phyloP scores from a whole-genome alignment of 2,329 filamentous ascomycete species.

The Aschersonia sp. region DNA sequence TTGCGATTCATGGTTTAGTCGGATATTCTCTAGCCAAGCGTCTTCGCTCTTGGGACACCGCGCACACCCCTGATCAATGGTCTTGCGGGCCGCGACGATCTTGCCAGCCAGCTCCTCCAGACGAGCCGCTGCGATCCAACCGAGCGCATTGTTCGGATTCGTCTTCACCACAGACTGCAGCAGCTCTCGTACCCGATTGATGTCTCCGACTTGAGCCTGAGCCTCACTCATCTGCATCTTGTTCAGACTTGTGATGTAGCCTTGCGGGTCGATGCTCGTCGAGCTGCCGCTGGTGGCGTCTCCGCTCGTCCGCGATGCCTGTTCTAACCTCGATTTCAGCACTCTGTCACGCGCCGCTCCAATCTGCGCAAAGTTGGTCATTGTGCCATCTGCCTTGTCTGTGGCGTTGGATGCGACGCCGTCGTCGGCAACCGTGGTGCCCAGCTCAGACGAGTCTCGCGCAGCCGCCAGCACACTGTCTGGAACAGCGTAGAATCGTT shows the following conservation, averaged over 20 bases:
- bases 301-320: slow-evolving; percentile 58
- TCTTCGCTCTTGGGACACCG: slow-evolving; percentile 90
- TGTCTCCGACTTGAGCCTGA: slow-evolving; percentile 79
- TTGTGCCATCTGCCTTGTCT: slow-evolving; percentile 61
- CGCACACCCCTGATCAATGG: slow-evolving; percentile 78
- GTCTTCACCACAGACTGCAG: slow-evolving; percentile 96
- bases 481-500: slow-evolving; percentile 89
- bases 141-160: slow-evolving; percentile 85
- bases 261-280: slow-evolving; percentile 86
- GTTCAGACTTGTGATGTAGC: slow-evolving; percentile 84
- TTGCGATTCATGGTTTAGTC: slow-evolving; percentile 67
- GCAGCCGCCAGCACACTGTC: slow-evolving; percentile 89
- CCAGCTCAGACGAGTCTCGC: slow-evolving; percentile 64
- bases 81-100: slow-evolving; percentile 72
- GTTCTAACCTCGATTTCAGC: slow-evolving; percentile 81
- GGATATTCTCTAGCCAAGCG: slow-evolving; percentile 90
- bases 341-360: slow-evolving; percentile 94
- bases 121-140: slow-evolving; percentile 89
- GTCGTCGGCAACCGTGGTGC: slow-evolving; percentile 79
- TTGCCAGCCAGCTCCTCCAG: slow-evolving; percentile 89
- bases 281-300: slow-evolving; percentile 62
- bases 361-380: slow-evolving; percentile 97
- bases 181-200: slow-evolving; percentile 82
- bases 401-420: slow-evolving; percentile 28
- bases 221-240: slow-evolving; percentile 67